A percentile compares a stretch with the other conserved stretches of the same genome.
phyloP scores from a whole-genome alignment of 2,329 filamentous ascomycete genomes.

The Colletotrichum sp. region DNA sequence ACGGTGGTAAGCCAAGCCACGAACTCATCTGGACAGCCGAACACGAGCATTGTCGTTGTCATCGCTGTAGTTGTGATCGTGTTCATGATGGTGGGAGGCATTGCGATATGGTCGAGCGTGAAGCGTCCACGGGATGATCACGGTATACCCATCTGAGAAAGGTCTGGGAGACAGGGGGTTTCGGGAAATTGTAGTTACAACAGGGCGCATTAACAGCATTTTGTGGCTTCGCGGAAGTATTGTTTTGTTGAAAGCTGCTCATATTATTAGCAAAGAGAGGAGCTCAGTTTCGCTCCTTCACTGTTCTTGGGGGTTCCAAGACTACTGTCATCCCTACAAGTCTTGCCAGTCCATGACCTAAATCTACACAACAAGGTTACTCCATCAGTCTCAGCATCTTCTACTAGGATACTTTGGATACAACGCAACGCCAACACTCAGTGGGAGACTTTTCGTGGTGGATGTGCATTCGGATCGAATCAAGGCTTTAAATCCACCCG shows the following conservation, averaged over 20 bases:
- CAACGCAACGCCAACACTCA: background rate
- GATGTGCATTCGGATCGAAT: background rate
- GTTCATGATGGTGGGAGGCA: background rate
- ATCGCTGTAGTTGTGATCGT: background rate
- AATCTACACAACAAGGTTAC: background rate
- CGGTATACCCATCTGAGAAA: background rate
- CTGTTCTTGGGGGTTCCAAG: background rate
- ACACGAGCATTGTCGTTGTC: background rate
- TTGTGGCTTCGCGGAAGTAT: background rate
- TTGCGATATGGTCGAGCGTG: background rate
- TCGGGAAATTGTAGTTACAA: too few relatives aligned
- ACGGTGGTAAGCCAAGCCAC: background rate
- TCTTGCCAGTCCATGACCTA: background rate
- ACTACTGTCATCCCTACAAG: background rate
- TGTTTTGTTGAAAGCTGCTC: background rate
- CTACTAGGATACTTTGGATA: background rate
- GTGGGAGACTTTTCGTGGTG: background rate
- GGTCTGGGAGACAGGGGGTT: background rate
- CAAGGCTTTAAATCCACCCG: rapidly evolving
- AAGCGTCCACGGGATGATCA: background rate
- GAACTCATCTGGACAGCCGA: background rate
- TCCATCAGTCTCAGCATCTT: background rate
- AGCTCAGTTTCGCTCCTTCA: background rate
- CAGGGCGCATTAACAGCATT: background rate
- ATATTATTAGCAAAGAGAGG: background rate